These are phyloP conservation scores for Raffaelea ambrosiae DNA, from an alignment of 2,329 filamentous ascomycete species.

Conservation along the genomic window DNA sequence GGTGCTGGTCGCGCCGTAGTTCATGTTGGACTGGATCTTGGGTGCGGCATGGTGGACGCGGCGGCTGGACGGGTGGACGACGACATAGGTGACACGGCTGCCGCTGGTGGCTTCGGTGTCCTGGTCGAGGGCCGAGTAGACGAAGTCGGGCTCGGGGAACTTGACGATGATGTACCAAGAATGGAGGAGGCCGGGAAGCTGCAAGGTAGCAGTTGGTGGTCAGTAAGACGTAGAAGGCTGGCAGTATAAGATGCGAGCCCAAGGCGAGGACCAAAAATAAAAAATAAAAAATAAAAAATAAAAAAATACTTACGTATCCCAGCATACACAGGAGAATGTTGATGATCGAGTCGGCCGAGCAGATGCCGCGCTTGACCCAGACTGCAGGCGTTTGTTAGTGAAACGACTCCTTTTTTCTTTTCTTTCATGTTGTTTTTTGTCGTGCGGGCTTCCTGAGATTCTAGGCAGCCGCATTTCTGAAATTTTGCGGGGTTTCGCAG, in stretches of 20 bases:
- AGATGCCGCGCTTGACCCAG: conserved; percentile 94
- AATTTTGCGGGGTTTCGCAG: neutral
- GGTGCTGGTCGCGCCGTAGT: conserved; percentile 36
- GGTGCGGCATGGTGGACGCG: conserved; percentile 13
- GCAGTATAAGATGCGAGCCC: neutral
- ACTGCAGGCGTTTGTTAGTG: conserved; percentile 41
- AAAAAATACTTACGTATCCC: conserved; percentile 45
- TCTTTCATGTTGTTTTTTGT: too few species aligned
- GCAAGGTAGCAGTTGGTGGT: neutral
- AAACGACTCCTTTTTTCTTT: too few species aligned
- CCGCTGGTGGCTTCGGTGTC: conserved; percentile 34
- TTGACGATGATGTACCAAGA: conserved; percentile 97
- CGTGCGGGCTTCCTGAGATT: too few species aligned
- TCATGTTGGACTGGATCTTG: conserved; percentile 27
- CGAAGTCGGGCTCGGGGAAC: conserved; percentile 66
- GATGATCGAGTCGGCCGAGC: conserved; percentile 85
- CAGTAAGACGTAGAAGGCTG: neutral
- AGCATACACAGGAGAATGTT: conserved; percentile 85
- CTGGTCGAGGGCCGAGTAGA: conserved; percentile 58
- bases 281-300: too few species aligned
- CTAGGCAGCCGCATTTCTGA: neutral
- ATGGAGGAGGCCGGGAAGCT: conserved; percentile 82
- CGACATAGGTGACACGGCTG: conserved; percentile 67
- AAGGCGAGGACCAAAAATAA: neutral
- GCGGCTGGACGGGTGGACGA: conserved; percentile 41